Base-by-base conservation (phyloP, 371 early-diverging fungal genomes). In the Mycotypha africana region DNA sequence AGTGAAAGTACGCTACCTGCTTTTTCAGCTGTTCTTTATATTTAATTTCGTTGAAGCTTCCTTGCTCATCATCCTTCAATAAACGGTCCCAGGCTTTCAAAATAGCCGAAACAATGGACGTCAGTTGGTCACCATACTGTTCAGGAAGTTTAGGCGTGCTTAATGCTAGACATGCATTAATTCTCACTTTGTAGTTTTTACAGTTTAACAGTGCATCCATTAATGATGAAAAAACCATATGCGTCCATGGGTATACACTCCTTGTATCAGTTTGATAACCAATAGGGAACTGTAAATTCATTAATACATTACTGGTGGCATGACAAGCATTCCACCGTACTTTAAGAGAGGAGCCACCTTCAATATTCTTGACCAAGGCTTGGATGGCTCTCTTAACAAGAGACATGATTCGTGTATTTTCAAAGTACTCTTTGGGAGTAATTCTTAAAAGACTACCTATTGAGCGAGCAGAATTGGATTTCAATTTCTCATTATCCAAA, bases 251-350 rank as follows among this genome's bases (percentile, higher is more conserved):
- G 38, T 60, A 65, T 6, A 53, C 21, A 3, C 44, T 46, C 2
- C 51, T 54, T 28, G 25, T 45, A 23, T 45, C 44, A 2, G 62
- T 54, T n/a, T n/a, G n/a, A 34, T 53, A 43, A 3, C 82, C 82
- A 37, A 86, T 78, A 7, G 89, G 87, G 51, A 87, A 78, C 32
- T 60, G 45, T 8, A 60, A 51, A 45, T 83, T 81, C 6, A 63
- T 52, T 5, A 90, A 60, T 45, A 85, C 72, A 47, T 85, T 86
- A 22, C 73, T 70, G 14, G 84, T 68, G 0, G 89, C 85, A 61
- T 90, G 80, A 55, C 87, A 87, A 3, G 91, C 85, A 58, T 90
- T 90, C 91, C 91, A 90, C 15, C 91, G 82, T 9, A 76, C 77
- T 81, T 89, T 89, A 19, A 88, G 60, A 14, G 34, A 6, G 0